These are phyloP conservation scores for Penicillium concentricum DNA, from an alignment of 2,329 filamentous ascomycete genomes.

Conservation along the genomic window DNA sequence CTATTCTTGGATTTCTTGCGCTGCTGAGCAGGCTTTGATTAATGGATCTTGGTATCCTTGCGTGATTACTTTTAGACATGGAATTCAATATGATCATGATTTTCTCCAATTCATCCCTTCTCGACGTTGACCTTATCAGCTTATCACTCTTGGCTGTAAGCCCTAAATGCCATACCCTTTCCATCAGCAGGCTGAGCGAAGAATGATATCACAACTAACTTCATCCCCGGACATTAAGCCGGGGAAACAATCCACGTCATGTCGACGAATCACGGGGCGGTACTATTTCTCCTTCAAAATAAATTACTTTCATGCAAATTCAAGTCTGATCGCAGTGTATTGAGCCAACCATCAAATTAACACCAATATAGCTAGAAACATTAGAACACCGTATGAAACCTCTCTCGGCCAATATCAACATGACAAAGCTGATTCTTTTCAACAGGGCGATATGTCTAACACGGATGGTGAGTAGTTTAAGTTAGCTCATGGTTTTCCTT, in stretches of 20 bases:
- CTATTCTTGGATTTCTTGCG: constrained; percentile 10
- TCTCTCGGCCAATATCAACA: not conserved
- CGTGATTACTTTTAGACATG: constrained; percentile 16
- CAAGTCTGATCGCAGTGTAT: not conserved
- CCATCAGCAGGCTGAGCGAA: not conserved
- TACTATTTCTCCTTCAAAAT: not conserved
- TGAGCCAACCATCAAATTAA: not conserved
- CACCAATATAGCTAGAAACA: constrained; percentile 15
- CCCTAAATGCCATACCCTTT: not conserved
- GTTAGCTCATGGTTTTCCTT: not conserved
- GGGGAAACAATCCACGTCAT: not conserved
- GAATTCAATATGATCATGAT: constrained; percentile 25
- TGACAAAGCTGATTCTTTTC: not conserved
- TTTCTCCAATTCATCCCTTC: not conserved
- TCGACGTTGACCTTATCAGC: not conserved
- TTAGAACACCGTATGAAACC: constrained; percentile 8
- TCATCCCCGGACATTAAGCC: not conserved
- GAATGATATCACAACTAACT: constrained; percentile 1
- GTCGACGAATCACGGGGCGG: not conserved
- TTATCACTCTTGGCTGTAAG: not conserved
- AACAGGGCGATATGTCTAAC: constrained; percentile 12
- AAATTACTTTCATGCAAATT: not conserved
- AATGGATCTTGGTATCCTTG: constrained; percentile 6
- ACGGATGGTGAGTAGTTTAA: constrained; percentile 8
- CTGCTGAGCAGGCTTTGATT: constrained; percentile 24